Percentiles rank a stretch among this genome's conserved stretches.
Conservation (phyloP, 495 filamentous ascomycete genomes). For the Coniosporium apollinis region DNA sequence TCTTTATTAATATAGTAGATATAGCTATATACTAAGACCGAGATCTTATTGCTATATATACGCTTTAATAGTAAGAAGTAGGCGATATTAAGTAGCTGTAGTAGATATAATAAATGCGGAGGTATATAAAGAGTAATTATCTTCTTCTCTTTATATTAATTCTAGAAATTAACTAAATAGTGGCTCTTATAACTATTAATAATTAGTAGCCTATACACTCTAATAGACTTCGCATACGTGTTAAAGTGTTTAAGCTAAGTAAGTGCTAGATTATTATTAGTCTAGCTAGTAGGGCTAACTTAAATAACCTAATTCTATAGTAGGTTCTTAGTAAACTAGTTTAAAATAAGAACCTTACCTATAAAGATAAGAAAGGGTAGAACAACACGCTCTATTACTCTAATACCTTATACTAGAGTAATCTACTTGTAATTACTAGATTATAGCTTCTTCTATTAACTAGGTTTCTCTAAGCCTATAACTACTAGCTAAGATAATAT, state of each 20-base stretch:
- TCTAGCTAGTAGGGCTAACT: neutral
- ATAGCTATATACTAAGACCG: too few species aligned
- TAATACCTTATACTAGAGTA: slow-evolving; percentile 3
- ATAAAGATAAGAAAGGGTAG: slow-evolving; percentile 4
- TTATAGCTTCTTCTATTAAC: neutral
- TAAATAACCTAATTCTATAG: neutral
- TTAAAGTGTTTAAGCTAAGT: neutral
- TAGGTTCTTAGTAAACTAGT: neutral
- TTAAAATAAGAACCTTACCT: neutral
- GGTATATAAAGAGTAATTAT: too few species aligned
- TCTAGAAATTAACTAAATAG: too few species aligned
- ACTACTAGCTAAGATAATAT: neutral
- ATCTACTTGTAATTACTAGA: slow-evolving; percentile 1
- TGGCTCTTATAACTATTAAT: too few species aligned
- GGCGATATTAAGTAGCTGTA: too few species aligned
- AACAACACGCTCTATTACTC: neutral
- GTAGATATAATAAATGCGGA: too few species aligned
- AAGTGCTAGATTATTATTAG: neutral
- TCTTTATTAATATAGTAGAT: too few species aligned
- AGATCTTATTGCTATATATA: too few species aligned
- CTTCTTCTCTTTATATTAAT: too few species aligned
- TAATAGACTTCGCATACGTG: neutral
- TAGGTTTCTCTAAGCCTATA: neutral
- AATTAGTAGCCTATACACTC: neutral
- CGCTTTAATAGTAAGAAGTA: too few species aligned